Conservation (phyloP, 768 basidiomycete species). For the Leccinellum rugosiceps region DNA sequence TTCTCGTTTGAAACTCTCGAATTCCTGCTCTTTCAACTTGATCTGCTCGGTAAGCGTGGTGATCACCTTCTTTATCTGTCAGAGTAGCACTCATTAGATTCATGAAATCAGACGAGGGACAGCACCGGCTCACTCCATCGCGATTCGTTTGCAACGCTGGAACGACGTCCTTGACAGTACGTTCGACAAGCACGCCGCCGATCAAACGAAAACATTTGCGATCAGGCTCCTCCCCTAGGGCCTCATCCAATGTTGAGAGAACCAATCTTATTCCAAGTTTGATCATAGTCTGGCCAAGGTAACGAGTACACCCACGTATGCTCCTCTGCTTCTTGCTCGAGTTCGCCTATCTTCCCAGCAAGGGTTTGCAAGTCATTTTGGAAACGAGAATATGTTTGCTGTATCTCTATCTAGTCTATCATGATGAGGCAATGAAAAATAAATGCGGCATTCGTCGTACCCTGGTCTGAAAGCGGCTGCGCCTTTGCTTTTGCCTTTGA, state of each 20-base stretch:
- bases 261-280: conserved; percentile 60
- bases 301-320: conserved; percentile 61
- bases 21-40: conserved; percentile 82
- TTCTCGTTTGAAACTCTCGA: conserved; percentile 75
- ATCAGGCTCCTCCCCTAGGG: conserved; percentile 75
- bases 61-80: conserved; percentile 80
- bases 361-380: conserved; percentile 90
- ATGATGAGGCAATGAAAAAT: conserved; percentile 33
- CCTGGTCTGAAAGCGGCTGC: conserved; percentile 64
- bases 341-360: conserved; percentile 91
- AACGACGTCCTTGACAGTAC: conserved; percentile 92
- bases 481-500: conserved; percentile 60
- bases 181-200: conserved; percentile 92
- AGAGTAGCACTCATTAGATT: conserved; percentile 13
- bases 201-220: conserved; percentile 96
- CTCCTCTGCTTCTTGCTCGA: conserved; percentile 95
- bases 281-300: neutral
- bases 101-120: neutral
- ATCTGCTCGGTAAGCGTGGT: conserved; percentile 80
- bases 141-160: conserved; percentile 87
- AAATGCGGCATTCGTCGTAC: conserved; percentile 37
- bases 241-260: conserved; percentile 80
- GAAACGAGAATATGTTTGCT: conserved; percentile 74
- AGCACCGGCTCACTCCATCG: conserved; percentile 62
- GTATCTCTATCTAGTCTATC: conserved; percentile 68